phyloP scores from a whole-genome alignment of 2,329 filamentous ascomycete species.

The Rhexocercosporidium sp. region DNA sequence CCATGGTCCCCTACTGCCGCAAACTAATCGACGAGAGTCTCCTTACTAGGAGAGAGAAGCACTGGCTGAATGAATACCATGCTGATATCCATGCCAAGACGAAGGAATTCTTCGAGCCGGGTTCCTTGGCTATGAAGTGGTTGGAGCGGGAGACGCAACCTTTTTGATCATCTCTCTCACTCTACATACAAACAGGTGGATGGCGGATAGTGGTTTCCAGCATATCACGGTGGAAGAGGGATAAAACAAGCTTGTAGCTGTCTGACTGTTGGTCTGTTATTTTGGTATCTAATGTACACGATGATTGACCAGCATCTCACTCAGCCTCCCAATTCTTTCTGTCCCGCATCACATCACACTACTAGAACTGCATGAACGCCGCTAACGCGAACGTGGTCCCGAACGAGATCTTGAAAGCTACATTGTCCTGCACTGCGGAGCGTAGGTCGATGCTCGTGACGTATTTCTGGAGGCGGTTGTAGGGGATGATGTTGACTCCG shows the following conservation, averaged over 20 bases:
- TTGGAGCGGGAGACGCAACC: slow-evolving; percentile 84
- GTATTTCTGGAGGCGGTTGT: slow-evolving; percentile 51
- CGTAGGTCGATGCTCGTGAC: slow-evolving; percentile 55
- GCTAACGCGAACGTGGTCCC: slow-evolving; percentile 75
- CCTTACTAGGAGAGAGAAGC: slow-evolving; percentile 74
- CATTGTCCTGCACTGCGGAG: slow-evolving; percentile 44
- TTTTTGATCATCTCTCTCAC: slow-evolving; percentile 24
- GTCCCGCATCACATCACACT: neutral
- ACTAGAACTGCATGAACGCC: slow-evolving; percentile 62
- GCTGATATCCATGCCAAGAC: slow-evolving; percentile 83
- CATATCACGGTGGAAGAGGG: slow-evolving; percentile 1
- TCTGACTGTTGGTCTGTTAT: neutral
- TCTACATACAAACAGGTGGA: neutral
- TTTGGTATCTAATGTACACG: slow-evolving; percentile 17
- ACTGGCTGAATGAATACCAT: slow-evolving; percentile 89
- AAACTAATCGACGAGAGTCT: slow-evolving; percentile 81
- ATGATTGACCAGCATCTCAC: neutral
- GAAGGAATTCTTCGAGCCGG: slow-evolving; percentile 73
- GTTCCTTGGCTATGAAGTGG: slow-evolving; percentile 77
- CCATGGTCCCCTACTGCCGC: slow-evolving; percentile 92
- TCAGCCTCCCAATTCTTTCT: neutral
- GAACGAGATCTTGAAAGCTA: slow-evolving; percentile 59
- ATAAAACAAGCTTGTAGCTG: neutral
- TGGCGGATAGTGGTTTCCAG: slow-evolving; percentile 2
- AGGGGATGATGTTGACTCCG: slow-evolving; percentile 52